Conservation (phyloP, 495 filamentous ascomycete genomes). For the Penicillium mononematosum region DNA sequence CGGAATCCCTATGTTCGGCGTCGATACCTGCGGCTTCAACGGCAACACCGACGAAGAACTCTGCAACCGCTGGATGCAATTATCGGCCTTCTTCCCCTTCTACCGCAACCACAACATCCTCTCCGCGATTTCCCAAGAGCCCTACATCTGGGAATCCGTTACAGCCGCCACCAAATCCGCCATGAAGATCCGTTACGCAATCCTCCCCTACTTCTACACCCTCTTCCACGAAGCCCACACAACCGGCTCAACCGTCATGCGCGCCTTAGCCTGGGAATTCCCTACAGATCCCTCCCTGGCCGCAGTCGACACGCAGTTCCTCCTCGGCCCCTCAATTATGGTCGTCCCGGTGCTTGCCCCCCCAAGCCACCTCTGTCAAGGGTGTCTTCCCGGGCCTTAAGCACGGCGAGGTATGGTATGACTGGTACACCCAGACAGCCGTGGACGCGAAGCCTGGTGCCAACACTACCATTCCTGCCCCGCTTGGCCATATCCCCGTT, state of each 20-base stretch:
- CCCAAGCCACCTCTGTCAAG: constrained; percentile 62
- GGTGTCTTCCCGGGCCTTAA: constrained; percentile 76
- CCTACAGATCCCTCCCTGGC: constrained; percentile 71
- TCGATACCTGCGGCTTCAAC: constrained; percentile 78
- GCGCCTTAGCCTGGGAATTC: constrained; percentile 82
- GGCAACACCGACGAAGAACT: constrained; percentile 72
- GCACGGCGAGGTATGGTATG: constrained; percentile 69
- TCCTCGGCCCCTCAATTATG: constrained; percentile 69
- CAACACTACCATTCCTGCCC: constrained; percentile 72
- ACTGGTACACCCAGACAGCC: constrained; percentile 68
- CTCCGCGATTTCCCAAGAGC: constrained; percentile 65
- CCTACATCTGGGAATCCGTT: constrained; percentile 71
- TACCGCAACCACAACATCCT: constrained; percentile 81
- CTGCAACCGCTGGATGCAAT: constrained; percentile 84
- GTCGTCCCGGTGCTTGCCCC: constrained; percentile 71
- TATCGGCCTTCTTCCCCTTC: constrained; percentile 84
- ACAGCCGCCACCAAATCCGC: constrained; percentile 62
- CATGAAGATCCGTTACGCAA: constrained; percentile 70
- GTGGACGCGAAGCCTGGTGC: constrained; percentile 55
- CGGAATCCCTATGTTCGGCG: constrained; percentile 86
- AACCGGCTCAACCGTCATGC: constrained; percentile 72
- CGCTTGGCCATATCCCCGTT: constrained; percentile 76
- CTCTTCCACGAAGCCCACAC: constrained; percentile 68
- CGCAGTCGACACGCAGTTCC: constrained; percentile 68
- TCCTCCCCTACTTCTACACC: constrained; percentile 84